Base-by-base conservation (phyloP, 495 filamentous ascomycete genomes). In the Aeminium ludgeri region DNA sequence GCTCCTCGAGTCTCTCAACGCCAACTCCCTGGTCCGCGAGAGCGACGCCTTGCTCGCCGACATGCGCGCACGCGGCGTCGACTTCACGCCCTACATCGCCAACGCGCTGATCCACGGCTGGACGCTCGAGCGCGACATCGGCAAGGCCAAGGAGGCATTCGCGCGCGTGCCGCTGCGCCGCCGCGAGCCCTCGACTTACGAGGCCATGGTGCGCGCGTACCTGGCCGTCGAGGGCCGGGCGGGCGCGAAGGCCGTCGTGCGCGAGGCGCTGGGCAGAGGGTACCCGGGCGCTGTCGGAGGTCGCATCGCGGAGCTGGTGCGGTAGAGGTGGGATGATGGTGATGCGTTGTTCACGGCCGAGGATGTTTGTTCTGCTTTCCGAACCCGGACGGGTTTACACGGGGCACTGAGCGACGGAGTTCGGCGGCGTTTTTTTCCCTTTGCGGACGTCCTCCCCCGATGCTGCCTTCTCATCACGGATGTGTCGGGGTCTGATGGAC, bases 21-120 rank as follows among this genome's bases (percentile, higher is more conserved):
- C 87, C 55, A 96, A 94, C 60, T 79, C 89, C 62, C 69, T 64
- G 37, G 82, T 97, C 18, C 61, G 67, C 20, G 78, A 46, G 3
- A 46, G 82, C 30, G 76, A 84, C 46, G 58, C 67, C 2, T 55
- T 93, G 32, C 74, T 95, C 16, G 60, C 64, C 16, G 65, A 79
- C 39, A 96, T 97, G 89, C 59, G 62, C 16, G 48, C 59, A 15
- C 72, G 70, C 38, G 63, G 73, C 33, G 75, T 96, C 10, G 80
- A 82, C 40, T 75, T 95, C 70, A 96, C 91, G 3, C 80, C 89
- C 1, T 97, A 97, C 63, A 96, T 97, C 50, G 89, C 91, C 51
- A 97, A 97, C 66, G 92, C 85, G 1, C 73, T 97, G n/a, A 97
- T 97, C 56, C 85, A 96, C 51, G 89, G 89, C 45, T 97, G 89